Conservation (phyloP, 768 basidiomycete species). For the Dictyophora rubrovolvata region DNA sequence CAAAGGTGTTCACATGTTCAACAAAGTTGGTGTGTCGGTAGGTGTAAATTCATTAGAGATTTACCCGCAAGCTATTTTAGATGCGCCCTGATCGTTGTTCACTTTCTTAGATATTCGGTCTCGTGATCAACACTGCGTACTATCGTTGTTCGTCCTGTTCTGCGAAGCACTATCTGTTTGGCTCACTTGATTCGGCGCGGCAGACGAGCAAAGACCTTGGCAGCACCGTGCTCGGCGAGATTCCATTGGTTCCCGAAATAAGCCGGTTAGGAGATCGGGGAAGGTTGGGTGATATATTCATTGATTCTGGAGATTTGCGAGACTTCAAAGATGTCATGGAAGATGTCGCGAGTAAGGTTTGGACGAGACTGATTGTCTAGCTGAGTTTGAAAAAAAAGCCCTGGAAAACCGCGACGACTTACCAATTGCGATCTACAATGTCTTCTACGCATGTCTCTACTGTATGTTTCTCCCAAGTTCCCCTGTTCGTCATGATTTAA, state of each 20-base stretch:
- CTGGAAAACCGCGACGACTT: background rate
- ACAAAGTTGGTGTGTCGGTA: constrained; percentile 81
- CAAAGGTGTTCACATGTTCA: constrained; percentile 89
- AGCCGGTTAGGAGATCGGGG: constrained; percentile 67
- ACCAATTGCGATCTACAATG: background rate
- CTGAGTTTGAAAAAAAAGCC: background rate
- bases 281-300: constrained; percentile 25
- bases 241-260: constrained; percentile 71
- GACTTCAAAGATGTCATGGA: constrained; percentile 22
- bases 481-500: background rate
- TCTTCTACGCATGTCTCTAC: constrained; percentile 6
- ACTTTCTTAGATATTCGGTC: constrained; percentile 60
- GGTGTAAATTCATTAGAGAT: constrained; percentile 17
- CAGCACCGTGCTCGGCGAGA: constrained; percentile 62
- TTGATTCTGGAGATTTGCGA: constrained; percentile 11
- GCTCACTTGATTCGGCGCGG: constrained; percentile 57
- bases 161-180: constrained; percentile 56
- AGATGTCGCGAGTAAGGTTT: constrained; percentile 14
- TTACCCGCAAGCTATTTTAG: background rate
- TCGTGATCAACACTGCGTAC: constrained; percentile 81
- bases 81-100: background rate
- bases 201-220: constrained; percentile 41
- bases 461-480: background rate
- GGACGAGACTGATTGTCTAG: constrained; percentile 6
- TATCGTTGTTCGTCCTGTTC: constrained; percentile 70